Evolutionary conservation across 1,284 basidiomycete species (phyloP).

Genomic region (Athelia sp.): DNA sequence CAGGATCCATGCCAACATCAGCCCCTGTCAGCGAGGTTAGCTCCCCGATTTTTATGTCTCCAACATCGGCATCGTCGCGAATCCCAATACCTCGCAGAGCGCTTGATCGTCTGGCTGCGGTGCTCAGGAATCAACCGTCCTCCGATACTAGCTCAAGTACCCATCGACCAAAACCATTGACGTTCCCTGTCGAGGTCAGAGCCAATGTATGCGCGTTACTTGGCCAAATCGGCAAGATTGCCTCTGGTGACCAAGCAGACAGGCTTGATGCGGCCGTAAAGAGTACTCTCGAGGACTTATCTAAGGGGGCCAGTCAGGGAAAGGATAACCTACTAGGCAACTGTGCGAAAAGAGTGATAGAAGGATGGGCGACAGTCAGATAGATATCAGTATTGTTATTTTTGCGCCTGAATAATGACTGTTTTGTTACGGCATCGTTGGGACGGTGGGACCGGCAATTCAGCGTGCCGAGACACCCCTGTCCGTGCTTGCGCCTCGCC

Average conservation of each 20-base stretch:
- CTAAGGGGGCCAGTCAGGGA: slow-evolving; percentile 26
- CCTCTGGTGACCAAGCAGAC: slow-evolving; percentile 40
- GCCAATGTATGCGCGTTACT: slow-evolving; percentile 70
- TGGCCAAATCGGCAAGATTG: slow-evolving; percentile 53
- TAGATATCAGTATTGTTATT: too few species aligned
- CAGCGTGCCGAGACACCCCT: too few species aligned
- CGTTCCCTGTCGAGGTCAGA: slow-evolving; percentile 63
- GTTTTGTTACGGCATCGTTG: too few species aligned
- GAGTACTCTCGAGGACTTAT: slow-evolving; percentile 48
- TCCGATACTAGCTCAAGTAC: too few species aligned
- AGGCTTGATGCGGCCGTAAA: slow-evolving; percentile 44
- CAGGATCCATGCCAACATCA: slow-evolving; percentile 30
- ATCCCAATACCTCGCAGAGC: slow-evolving; percentile 42
- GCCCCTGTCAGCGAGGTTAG: slow-evolving; percentile 40
- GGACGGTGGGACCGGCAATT: too few species aligned
- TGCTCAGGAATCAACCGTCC: slow-evolving; percentile 41
- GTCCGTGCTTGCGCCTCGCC: too few species aligned
- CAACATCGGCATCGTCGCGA: slow-evolving; percentile 29
- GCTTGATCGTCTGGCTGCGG: slow-evolving; percentile 59
- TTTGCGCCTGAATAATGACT: too few species aligned
- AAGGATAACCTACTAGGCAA: slow-evolving; percentile 42
- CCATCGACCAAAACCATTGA: slow-evolving; percentile 33
- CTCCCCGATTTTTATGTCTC: slow-evolving; percentile 36
- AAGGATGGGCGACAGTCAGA: slow-evolving; percentile 36
- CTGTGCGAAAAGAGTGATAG: slow-evolving; percentile 37